Evolutionary conservation across 2,329 filamentous ascomycete genomes (phyloP), one percentile per base, ranked within the genome.

Genomic region (Aspergillus chevalieri): DNA sequence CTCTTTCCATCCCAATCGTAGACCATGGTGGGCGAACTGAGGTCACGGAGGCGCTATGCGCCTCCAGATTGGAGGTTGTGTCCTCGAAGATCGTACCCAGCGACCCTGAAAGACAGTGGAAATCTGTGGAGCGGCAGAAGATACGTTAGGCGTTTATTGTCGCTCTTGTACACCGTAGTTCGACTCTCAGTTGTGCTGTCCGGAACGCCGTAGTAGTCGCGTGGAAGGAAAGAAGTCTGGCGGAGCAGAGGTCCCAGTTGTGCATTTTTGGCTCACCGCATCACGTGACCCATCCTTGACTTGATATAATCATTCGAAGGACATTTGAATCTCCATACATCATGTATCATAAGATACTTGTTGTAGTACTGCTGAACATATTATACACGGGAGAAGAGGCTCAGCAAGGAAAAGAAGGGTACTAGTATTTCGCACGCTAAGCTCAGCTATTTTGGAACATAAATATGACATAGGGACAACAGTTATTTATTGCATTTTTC

Each of bases 1-100:
- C 80, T 76, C 67, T 86, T 85, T 51, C 81, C 82, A 48, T 82
- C 79, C 83, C 83, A 86, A 60, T 83, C 79, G 66, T 85, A 85
- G 15, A 80, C 76, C 70, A 73, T 73, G 52, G 47, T 63, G 56
- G 47, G 19, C 38, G 19, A 30, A 46, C 30, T 43, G 46, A 12
- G 41, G 38, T 42, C 17, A 33, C 24, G 51, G 43, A 51, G 53
- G 53, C 58, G 52, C 61, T 52, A 53, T 2, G 38, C 38, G 38
- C 62, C 56, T 54, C 61, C 50, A 46, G 41, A 42, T 45, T 55
- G 60, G 62, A 66, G 61, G 61, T 50, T 26, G 57, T 53, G 59
- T 51, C 56, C 52, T 46, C 54, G 49, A 30, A 51, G 51, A 42
- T 49, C 36, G 36, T 55, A 51, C 51, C 52, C 50, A 33, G 30